A percentile compares a stretch with the other conserved stretches of the same genome.
Evolutionary conservation across 768 basidiomycete genomes (phyloP).

Genomic region (Rhodotorula graminis): DNA sequence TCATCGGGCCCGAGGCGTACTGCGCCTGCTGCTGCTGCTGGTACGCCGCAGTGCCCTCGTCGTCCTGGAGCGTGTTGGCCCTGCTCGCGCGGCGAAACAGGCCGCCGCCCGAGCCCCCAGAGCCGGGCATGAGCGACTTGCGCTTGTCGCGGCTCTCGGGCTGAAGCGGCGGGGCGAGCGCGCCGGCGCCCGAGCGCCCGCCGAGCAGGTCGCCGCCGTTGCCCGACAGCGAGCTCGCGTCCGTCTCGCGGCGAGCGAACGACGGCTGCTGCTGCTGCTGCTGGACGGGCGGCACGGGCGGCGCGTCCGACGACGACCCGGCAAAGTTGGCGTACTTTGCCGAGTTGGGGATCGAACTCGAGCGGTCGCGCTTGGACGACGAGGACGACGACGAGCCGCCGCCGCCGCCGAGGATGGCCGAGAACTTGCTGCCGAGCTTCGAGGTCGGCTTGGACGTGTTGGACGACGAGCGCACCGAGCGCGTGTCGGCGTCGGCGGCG

Average conservation of each 20-base stretch:
- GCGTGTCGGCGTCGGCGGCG: constrained; percentile 6
- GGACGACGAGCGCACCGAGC: constrained; percentile 6
- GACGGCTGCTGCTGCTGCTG: neutral
- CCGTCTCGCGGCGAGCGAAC: constrained; percentile 10
- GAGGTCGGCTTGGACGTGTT: neutral
- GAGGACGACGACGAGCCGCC: no score
- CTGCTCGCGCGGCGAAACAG: constrained; percentile 22
- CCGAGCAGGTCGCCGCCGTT: constrained; percentile 13
- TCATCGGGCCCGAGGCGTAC: neutral
- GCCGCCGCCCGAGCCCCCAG: neutral
- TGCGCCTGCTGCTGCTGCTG: neutral
- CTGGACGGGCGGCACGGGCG: neutral
- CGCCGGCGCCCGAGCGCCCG: neutral
- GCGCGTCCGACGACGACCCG: neutral
- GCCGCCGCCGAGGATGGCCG: constrained; percentile 26
- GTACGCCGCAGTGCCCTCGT: no score
- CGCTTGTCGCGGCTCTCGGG: constrained; percentile 4
- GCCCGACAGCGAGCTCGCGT: neutral
- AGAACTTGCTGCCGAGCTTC: constrained; percentile 14
- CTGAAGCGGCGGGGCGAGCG: constrained; percentile 11
- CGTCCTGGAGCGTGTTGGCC: neutral
- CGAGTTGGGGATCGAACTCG: constrained; percentile 29
- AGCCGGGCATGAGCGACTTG: constrained; percentile 22
- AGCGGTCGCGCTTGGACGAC: constrained; percentile 20
- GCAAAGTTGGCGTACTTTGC: constrained; percentile 28